These are phyloP conservation scores for Escallonia rubra DNA, from an alignment of 129 eudicot species.

Conservation along the genomic window DNA sequence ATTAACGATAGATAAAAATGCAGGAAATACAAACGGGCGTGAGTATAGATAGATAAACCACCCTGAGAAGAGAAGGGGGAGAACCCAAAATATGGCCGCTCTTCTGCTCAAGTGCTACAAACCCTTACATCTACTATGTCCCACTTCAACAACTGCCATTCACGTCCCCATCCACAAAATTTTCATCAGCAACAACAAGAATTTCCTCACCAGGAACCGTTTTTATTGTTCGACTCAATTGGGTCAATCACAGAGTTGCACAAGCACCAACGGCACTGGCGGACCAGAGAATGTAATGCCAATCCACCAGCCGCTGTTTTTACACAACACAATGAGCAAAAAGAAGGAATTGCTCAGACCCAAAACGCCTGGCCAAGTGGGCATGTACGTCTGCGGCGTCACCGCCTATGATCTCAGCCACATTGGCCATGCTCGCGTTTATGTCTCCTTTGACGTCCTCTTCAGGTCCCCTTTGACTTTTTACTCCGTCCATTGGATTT, in stretches of 20 bases:
- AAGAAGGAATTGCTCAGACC: conserved; percentile 62
- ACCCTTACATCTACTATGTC: conserved; percentile 19
- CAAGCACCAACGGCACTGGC: neutral
- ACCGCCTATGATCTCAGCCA: conserved; percentile 92
- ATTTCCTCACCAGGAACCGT: neutral
- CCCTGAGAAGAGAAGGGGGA: no score
- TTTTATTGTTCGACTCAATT: neutral
- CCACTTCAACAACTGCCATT: neutral
- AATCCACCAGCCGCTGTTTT: conserved; percentile 36
- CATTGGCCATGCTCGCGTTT: conserved; percentile 90
- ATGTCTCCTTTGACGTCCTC: conserved; percentile 75
- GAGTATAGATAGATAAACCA: no score
- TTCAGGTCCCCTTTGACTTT: conserved; percentile 41
- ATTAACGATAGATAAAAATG: no score
- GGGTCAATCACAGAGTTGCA: neutral
- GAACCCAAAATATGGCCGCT: conserved; percentile 14
- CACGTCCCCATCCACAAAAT: conserved; percentile 5
- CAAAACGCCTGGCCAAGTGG: conserved; percentile 60
- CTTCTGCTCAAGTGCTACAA: conserved; percentile 19
- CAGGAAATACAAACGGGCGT: no score
- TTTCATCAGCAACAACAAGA: neutral
- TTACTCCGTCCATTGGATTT: neutral
- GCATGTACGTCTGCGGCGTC: conserved; percentile 91
- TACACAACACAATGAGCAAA: conserved; percentile 67
- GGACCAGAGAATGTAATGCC: neutral